Evolutionary conservation across 1,139 yeast genomes (phyloP).

Genomic region (Saccharomyces hybrid): DNA sequence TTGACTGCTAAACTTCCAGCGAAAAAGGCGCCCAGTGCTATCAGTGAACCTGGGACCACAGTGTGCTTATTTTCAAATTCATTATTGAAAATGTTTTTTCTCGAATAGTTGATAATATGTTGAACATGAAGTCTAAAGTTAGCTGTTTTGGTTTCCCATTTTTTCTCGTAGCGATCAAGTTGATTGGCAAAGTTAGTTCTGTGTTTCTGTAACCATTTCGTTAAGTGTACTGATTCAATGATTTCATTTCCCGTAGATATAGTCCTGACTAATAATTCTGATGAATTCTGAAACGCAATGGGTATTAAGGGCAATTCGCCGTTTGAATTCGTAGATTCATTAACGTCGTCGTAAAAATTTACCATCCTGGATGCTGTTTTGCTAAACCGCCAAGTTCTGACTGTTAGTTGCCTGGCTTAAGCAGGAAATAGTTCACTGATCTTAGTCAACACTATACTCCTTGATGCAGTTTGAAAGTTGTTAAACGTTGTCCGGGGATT

Average conservation of each 20-base stretch:
- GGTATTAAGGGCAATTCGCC: neutral
- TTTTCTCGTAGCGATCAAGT: neutral
- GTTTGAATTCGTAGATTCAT: neutral
- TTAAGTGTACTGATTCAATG: constrained; percentile 15
- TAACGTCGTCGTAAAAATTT: neutral
- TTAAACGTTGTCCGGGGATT: neutral
- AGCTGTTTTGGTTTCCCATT: neutral
- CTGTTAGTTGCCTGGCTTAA: neutral
- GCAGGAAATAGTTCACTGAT: neutral
- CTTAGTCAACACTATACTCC: neutral
- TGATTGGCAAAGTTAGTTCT: constrained; percentile 10
- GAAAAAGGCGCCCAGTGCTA: constrained; percentile 23
- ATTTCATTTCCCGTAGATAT: constrained; percentile 26
- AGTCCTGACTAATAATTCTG: constrained; percentile 5
- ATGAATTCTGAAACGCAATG: neutral
- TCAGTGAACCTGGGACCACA: constrained; percentile 20
- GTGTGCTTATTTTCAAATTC: constrained; percentile 15
- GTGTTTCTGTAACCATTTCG: constrained; percentile 12
- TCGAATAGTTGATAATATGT: constrained; percentile 12
- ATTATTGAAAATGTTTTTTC: constrained; percentile 18
- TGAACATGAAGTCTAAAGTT: neutral
- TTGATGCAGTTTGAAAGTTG: neutral
- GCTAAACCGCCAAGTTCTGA: neutral
- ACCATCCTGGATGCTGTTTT: neutral
- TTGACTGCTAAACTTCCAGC: constrained; percentile 23